Base-by-base conservation (phyloP, 805 yeast genomes). In the Ogataea trehalophila region DNA sequence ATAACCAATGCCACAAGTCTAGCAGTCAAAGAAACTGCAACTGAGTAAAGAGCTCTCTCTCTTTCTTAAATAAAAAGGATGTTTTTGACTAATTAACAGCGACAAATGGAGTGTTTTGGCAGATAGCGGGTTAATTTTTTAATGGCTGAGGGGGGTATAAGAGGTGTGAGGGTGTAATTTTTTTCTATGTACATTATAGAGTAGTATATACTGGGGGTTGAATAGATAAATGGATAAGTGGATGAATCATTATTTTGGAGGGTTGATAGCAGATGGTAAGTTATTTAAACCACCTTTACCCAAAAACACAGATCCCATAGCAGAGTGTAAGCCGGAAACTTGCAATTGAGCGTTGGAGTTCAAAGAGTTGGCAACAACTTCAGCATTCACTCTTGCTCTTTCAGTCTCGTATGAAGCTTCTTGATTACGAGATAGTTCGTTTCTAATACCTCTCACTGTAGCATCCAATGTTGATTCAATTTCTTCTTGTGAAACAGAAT, bases 261-360 rank as follows among this genome's bases (percentile, higher is more conserved):
- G 41, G 16, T 39, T 39, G 33, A 52, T 29, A 9, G 52, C 51
- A 22, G 40, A 39, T 35, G 68, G 68, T 14, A 64, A 47, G 2
- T 54, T 43, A 3, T 46, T 50, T 9, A 64, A 35, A 4, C 49
- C 44, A 3, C 47, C 45, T n/a, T 55, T 43, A 23, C 63, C 67
- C 5, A 51, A 39, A 15, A 55, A 38, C 5, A 57, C 60, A 6
- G 44, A 46, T 1, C 55, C 53, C 45, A 63, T 47, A 1, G 44
- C 14, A 7, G 36, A 34, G 44, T 60, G 62, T 36, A 60, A 34
- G 33, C 52, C 47, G 42, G 56, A 65, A 16, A 64, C 67, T 40
- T 65, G 59, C 31, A 64, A 42, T 43, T 64, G 69, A 5, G 68
- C 53, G 35, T 65, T 65, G 23, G 57, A 50, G 45, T 64, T 65